Percentiles rank a stretch among this genome's conserved stretches.
These are phyloP conservation scores for Datura wrightii DNA, from an alignment of 257 asterid species.

Conservation along the genomic window DNA sequence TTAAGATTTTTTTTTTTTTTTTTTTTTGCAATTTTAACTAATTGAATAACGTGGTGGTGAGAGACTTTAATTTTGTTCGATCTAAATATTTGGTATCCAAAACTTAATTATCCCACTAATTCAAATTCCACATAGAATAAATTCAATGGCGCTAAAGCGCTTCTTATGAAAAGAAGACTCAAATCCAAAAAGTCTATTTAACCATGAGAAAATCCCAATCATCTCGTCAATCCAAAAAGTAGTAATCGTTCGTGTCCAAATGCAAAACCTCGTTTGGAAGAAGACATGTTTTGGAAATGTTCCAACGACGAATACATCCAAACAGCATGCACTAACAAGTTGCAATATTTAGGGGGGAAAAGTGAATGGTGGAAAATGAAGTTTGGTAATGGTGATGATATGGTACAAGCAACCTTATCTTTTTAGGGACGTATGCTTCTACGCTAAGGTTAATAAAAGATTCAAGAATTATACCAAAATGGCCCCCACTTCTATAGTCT, in stretches of 20 bases:
- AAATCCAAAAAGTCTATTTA: background rate
- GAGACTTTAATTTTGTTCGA: background rate
- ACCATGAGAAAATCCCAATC: too few species aligned
- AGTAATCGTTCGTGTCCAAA: too few species aligned
- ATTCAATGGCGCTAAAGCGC: too few species aligned
- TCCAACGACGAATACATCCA: conserved; percentile 17
- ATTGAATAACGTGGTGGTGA: too few species aligned
- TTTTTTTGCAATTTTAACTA: too few species aligned
- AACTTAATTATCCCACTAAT: background rate
- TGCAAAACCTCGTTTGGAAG: too few species aligned
- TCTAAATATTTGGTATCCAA: background rate
- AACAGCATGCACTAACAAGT: background rate
- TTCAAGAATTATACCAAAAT: conserved; percentile 14
- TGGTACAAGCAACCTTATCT: conserved; percentile 28
- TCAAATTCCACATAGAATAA: too few species aligned
- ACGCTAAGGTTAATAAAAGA: conserved; percentile 21
- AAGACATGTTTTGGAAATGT: too few species aligned
- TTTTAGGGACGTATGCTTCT: conserved; percentile 26
- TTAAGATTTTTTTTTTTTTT: too few species aligned
- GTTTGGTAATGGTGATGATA: conserved; percentile 9
- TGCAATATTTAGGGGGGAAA: background rate
- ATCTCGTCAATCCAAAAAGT: too few species aligned
- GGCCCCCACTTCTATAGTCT: background rate
- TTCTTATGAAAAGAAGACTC: background rate
- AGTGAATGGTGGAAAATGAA: conserved; percentile 27